Evolutionary conservation across 768 basidiomycete genomes (phyloP), one percentile per base, ranked within the genome.

Genomic region (Xerocomellus amylosporus): DNA sequence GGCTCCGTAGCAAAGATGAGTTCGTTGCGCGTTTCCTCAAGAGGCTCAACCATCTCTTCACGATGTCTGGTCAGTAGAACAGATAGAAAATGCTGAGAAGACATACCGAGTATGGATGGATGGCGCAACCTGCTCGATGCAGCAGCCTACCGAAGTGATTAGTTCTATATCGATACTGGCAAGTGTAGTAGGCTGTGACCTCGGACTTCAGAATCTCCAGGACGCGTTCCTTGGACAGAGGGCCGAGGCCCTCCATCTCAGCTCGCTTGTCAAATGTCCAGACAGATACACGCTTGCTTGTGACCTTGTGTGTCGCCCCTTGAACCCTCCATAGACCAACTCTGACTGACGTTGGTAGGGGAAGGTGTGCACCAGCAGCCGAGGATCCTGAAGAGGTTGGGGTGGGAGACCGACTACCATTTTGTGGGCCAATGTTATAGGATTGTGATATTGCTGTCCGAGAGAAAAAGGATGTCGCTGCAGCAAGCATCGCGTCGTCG

Each of bases 1-100:
- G 88, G 87, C 66, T 99, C 97, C 1, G 97, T 97, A 8, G 95
- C 96, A 65, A 98, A 98, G 38, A 87, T 84, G 38, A 98, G 77
- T 62, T 96, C 90, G 36, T 76, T 87, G 52, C 96, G 78, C 0
- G 94, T 89, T 71, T 99, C 96, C 67, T 98, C 94, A 43, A 97
- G 74, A 24, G 97, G 96, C 72, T 99, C 97, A 28, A 96, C 94
- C 87, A 98, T 91, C 75, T 98, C 96, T 93, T 70, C 37, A 30
- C 13, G 43, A 33, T 12, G 34, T 36, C 19, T 12, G 19, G 58
- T 51, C 26, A 54, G 53, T 52, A 43, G 59, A 52, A 36, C 37
- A 19, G 28, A 41, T 2, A n/a, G 38, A 8, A 14, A n/a, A 17
- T 34, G 28, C 13, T 15, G 37, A 44, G 58, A 60, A 30, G 26